Evolutionary conservation across 2,329 filamentous ascomycete genomes (phyloP), one percentile per base, ranked within the genome.

Genomic region (Fusarium phyllophilum): DNA sequence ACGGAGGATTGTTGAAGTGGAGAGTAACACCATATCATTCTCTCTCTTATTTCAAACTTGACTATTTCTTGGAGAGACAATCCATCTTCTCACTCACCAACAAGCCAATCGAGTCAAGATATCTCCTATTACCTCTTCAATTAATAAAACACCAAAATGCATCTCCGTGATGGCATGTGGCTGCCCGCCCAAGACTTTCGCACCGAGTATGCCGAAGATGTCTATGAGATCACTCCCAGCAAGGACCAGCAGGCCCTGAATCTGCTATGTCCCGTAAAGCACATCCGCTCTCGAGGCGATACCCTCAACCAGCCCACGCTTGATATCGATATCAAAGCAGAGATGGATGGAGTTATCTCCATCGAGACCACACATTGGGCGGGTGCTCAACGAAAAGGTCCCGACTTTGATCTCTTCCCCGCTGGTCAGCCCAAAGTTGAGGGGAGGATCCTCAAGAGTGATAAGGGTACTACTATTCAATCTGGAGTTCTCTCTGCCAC

Each of bases 131-230:
- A 31, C 15, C 24, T 17, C 18, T 17, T 17, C 24, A 18, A 46
- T 11, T 36, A 29, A n/a, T 22, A 39, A 55, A 68, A 34, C 70
- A 76, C 31, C 57, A 54, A 54, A 22, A 82, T 82, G 68, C 80
- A 78, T 64, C 79, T 83, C 51, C 79, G 81, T 17, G 80, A 83
- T 80, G 81, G 81, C 42, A 83, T 92, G 90, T 93, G 91, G 91
- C 83, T 92, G 55, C 85, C 87, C 46, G 89, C 88, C 64, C 87
- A 90, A 80, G 88, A 86, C 69, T 86, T 90, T 78, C 84, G 85
- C 56, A 85, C 90, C 33, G 89, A 92, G 77, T 92, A 92, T 75
- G 91, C 90, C 39, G 90, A 92, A 80, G 90, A 92, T 69, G 84
- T 92, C 22, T 87, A 88, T 74, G 84, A 84, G 31, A 80, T 85